A percentile compares a stretch with the other conserved stretches of the same genome.
phyloP scores from a whole-genome alignment of 352 stramenopile species.

The Thraustochytrium sp. region DNA sequence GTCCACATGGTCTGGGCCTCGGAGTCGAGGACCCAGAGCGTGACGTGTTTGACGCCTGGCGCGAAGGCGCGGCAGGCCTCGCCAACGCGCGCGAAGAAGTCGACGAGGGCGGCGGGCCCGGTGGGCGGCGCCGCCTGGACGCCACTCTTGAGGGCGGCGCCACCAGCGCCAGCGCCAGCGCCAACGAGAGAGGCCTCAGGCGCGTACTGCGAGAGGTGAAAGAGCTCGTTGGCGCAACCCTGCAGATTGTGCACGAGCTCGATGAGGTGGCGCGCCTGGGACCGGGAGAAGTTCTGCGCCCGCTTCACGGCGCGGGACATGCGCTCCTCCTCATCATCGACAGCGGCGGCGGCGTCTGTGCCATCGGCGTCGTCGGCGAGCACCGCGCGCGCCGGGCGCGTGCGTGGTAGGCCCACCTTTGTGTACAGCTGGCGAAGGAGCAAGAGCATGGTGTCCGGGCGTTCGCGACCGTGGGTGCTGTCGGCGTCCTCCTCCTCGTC shows the following conservation, averaged over 20 bases:
- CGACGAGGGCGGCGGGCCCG: not conserved
- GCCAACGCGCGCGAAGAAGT: not conserved
- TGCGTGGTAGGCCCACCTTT: not conserved
- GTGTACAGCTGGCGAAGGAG: not conserved
- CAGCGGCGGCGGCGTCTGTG: not conserved
- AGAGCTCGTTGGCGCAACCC: not conserved
- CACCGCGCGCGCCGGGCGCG: no score
- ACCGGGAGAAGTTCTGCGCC: not conserved
- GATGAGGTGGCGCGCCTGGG: not conserved
- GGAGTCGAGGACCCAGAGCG: conserved; percentile 14
- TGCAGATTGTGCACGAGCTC: not conserved
- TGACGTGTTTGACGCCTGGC: conserved; percentile 4
- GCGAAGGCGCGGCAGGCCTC: not conserved
- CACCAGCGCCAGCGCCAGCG: no score
- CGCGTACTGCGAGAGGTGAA: not conserved
- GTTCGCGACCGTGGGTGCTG: not conserved
- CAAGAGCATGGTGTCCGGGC: not conserved
- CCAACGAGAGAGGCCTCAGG: not conserved
- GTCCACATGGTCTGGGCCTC: not conserved
- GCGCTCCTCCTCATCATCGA: not conserved
- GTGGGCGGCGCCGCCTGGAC: not conserved
- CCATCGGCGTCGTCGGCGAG: not conserved
- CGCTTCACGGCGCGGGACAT: not conserved
- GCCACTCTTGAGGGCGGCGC: no score
- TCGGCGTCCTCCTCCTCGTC: not conserved